Percentiles rank a stretch among this genome's conserved stretches.
phyloP scores from a whole-genome alignment of 805 yeast species.

The Saturnispora diversa region DNA sequence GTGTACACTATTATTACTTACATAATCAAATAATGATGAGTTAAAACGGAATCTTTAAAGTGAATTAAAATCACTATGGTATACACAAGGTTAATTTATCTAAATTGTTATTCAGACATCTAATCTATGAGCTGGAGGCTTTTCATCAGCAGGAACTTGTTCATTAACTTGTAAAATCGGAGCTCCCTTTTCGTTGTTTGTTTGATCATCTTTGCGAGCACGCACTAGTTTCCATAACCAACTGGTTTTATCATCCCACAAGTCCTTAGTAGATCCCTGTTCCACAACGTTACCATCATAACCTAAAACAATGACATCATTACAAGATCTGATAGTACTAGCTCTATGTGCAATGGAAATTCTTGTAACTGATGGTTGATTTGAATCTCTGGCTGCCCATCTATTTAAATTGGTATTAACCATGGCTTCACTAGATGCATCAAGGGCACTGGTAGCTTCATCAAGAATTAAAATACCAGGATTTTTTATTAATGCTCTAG shows the following conservation, averaged over 20 bases:
- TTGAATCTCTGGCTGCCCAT: slow-evolving; percentile 33
- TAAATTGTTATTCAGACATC: slow-evolving; percentile 1
- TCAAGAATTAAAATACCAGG: slow-evolving; percentile 59
- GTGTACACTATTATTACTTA: too few species aligned
- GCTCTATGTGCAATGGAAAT: slow-evolving; percentile 89
- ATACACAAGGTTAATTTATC: neutral
- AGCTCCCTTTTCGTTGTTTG: slow-evolving; percentile 13
- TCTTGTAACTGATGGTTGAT: slow-evolving; percentile 55
- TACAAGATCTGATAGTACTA: slow-evolving; percentile 78
- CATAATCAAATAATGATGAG: too few species aligned
- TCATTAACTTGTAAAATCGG: slow-evolving; percentile 8
- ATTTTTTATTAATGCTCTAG: slow-evolving; percentile 60
- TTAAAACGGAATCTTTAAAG: neutral
- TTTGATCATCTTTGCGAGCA: slow-evolving; percentile 12
- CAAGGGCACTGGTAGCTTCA: slow-evolving; percentile 90
- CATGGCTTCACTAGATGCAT: slow-evolving; percentile 76
- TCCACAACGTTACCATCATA: slow-evolving; percentile 71
- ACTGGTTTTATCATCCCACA: slow-evolving; percentile 37
- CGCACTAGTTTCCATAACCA: slow-evolving; percentile 28
- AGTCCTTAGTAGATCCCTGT: slow-evolving; percentile 57
- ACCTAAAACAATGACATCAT: slow-evolving; percentile 74
- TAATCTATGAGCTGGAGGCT: slow-evolving; percentile 6
- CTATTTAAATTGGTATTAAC: slow-evolving; percentile 66
- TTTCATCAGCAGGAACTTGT: slow-evolving; percentile 1
- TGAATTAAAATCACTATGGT: too few species aligned